Conservation (phyloP, 1,284 basidiomycete species). For the Rhodotorula glutinis region DNA sequence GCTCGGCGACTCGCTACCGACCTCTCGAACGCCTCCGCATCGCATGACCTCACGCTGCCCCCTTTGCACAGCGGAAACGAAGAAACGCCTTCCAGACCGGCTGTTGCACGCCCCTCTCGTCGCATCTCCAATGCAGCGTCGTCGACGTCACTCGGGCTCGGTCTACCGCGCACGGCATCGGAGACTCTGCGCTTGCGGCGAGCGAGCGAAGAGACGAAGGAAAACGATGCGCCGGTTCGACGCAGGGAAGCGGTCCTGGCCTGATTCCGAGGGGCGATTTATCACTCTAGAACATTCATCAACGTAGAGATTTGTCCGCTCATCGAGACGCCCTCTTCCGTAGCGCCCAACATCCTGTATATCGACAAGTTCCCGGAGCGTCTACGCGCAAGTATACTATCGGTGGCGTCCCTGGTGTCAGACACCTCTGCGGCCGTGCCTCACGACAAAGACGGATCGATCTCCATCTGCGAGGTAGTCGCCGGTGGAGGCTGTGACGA, state of each 20-base stretch:
- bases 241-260: slow-evolving; percentile 9
- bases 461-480: too few relatives aligned
- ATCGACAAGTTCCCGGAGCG: too few relatives aligned
- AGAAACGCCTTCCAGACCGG: slow-evolving; percentile 7
- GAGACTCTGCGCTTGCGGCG: not conserved
- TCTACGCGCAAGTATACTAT: too few relatives aligned
- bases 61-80: slow-evolving; percentile 6
- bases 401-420: too few relatives aligned
- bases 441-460: too few relatives aligned
- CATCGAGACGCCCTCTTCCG: too few relatives aligned
- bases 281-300: too few relatives aligned
- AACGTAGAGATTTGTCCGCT: too few relatives aligned
- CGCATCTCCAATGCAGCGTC: not conserved
- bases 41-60: slow-evolving; percentile 19
- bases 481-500: too few relatives aligned
- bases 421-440: too few relatives aligned
- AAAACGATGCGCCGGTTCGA: slow-evolving; percentile 9
- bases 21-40: slow-evolving; percentile 4
- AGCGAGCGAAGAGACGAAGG: slow-evolving; percentile 8
- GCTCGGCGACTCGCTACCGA: not conserved
- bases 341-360: too few relatives aligned
- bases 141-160: not conserved
- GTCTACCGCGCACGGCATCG: not conserved
- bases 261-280: not conserved
- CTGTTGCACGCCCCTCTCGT: not conserved